Conservation (phyloP, 208 protist species). For the Vickermania spadyakhi region DNA sequence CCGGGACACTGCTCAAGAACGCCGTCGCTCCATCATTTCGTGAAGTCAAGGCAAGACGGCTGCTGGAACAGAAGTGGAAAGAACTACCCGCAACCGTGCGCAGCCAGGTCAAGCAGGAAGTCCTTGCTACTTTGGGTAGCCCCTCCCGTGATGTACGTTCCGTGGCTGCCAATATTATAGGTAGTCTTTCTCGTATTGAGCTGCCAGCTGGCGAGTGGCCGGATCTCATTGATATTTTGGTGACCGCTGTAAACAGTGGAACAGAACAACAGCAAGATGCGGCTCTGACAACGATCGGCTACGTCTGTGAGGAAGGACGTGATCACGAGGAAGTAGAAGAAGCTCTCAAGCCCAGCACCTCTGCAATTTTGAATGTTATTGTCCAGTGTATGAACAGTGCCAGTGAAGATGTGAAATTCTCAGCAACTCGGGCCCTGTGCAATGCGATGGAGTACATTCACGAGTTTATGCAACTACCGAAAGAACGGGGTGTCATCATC, state of each 20-base stretch:
- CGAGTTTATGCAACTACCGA: constrained; percentile 88
- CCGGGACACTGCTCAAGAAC: constrained; percentile 94
- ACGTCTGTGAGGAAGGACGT: constrained; percentile 95
- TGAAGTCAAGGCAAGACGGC: constrained; percentile 50
- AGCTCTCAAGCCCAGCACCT: constrained; percentile 60
- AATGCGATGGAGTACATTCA: constrained; percentile 96
- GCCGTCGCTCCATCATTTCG: constrained; percentile 83
- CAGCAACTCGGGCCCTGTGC: constrained; percentile 89
- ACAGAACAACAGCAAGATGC: constrained; percentile 82
- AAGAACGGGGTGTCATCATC: constrained; percentile 90
- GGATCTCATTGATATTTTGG: constrained; percentile 84
- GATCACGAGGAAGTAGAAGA: constrained; percentile 54
- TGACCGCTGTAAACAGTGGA: constrained; percentile 38
- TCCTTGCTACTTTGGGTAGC: constrained; percentile 76
- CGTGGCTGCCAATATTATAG: constrained; percentile 91
- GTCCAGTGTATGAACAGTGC: constrained; percentile 80
- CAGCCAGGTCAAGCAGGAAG: constrained; percentile 54
- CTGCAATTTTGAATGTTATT: constrained; percentile 87
- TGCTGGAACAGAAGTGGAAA: constrained; percentile 63
- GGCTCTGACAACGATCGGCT: constrained; percentile 93
- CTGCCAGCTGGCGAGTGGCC: constrained; percentile 91
- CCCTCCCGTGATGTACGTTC: constrained; percentile 72
- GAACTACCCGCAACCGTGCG: constrained; percentile 39
- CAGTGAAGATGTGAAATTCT: constrained; percentile 74
- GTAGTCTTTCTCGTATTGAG: constrained; percentile 94